Base-by-base conservation (phyloP, 306 rosid species). In the Begonia masoniana region DNA sequence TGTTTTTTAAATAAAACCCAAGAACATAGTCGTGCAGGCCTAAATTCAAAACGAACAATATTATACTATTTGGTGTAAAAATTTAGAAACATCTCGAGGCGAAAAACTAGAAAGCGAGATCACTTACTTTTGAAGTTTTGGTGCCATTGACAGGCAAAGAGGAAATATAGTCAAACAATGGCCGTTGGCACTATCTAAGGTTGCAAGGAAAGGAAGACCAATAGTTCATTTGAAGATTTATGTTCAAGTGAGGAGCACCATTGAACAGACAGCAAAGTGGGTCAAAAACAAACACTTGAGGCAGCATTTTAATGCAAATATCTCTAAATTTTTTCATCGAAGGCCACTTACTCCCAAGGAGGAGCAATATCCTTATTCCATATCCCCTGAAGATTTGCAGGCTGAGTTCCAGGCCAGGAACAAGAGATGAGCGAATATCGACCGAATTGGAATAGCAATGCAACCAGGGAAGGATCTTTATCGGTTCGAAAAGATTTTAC, bases 401-500 rank as follows among this genome's bases (percentile, higher is more conserved):
- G 74, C 77, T 82, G 97, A 68, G 94, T 78, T 73, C 95, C 95
- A 41, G 94, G 87, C 43, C 94, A 78, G 9, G 97, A 82, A 74
- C 77, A 74, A 63, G 95, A 76, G 52, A 89, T 85, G 52, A 89
- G 83, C 39, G 82, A 81, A 85, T 89, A 89, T 13, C 97, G 80
- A 60, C 95, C 93, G 62, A 78, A 89, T 63, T 89, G 97, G 71
- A 89, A 89, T 70, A 89, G 67, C 46, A 85, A 94, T 74, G 82
- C 95, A 55, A 89, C 78, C 55, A 89, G 63, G 45, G 97, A 82
- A 71, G 95, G 97, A 56, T 89, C 97, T 82, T 89, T 94, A 59
- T 89, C 87, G 41, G 66, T 74, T 72, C 66, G 71, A 67, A 85
- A 89, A 58, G 89, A 72, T 49, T 85, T 82, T 58, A 89, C 77